phyloP scores from a whole-genome alignment of 169 alveolate species.

The Eimeria acervulina region DNA sequence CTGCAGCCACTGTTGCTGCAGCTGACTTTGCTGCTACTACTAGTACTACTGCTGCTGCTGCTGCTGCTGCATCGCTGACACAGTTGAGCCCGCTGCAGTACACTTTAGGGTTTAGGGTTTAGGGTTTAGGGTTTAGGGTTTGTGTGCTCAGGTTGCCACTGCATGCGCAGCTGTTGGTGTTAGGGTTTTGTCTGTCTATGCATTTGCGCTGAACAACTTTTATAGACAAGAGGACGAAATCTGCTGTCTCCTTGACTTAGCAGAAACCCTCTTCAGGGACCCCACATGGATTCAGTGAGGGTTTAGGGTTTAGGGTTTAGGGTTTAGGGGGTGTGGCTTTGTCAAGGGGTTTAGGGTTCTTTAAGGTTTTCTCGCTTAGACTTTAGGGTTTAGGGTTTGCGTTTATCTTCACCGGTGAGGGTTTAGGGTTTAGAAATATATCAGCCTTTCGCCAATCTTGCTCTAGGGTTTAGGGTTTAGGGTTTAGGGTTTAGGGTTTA shows the following conservation, averaged over 20 bases:
- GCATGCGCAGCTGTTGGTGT: constrained; percentile 89
- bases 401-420: no score
- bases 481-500: no score
- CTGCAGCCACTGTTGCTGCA: no score
- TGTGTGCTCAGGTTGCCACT: constrained; percentile 83
- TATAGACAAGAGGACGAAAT: constrained; percentile 88
- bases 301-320: not conserved
- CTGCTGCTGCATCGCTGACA: not conserved
- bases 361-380: not conserved
- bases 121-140: not conserved
- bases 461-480: no score
- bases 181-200: constrained; percentile 90
- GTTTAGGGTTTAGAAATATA: no score
- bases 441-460: no score
- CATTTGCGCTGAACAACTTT: constrained; percentile 92
- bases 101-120: not conserved
- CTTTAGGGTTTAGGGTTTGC: not conserved
- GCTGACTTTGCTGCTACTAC: not conserved
- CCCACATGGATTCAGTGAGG: constrained; percentile 57
- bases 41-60: not conserved
- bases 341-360: not conserved
- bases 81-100: no score
- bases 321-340: not conserved
- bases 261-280: constrained; percentile 64
- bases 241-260: constrained; percentile 83